phyloP scores from a whole-genome alignment of 2,329 filamentous ascomycete genomes.

The Clonostachys byssicola region DNA sequence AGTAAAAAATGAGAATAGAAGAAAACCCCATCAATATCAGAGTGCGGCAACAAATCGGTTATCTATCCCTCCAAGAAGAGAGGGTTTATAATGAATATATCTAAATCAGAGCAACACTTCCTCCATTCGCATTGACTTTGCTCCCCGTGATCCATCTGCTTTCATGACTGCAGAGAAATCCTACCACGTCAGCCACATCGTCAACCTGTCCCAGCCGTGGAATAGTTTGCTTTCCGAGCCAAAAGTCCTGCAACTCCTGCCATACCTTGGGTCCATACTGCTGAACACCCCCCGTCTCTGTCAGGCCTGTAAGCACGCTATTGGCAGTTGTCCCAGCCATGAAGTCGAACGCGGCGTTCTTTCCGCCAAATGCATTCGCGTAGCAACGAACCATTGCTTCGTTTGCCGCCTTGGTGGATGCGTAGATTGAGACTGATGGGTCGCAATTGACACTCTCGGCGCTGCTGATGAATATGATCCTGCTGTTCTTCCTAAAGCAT shows the following conservation, averaged over 20 bases:
- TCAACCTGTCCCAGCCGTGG: conserved; percentile 20
- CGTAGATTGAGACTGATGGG: conserved; percentile 22
- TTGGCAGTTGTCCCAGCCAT: conserved; percentile 28
- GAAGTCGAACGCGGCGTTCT: conserved; percentile 13
- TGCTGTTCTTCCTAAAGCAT: conserved; percentile 21
- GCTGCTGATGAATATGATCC: conserved; percentile 28
- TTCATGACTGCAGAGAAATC: conserved; percentile 22
- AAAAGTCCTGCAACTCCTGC: neutral
- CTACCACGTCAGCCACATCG: conserved; percentile 27
- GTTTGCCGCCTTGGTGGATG: conserved; percentile 23
- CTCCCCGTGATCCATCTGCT: conserved; percentile 27
- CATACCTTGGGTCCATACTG: conserved; percentile 19
- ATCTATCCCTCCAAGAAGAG: no score
- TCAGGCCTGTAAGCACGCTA: conserved; percentile 21
- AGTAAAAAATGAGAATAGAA: no score
- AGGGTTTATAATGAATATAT: neutral
- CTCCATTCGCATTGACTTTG: conserved; percentile 26
- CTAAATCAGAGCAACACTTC: conserved; percentile 13
- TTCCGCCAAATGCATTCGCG: conserved; percentile 26
- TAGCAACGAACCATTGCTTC: conserved; percentile 28
- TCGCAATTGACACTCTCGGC: conserved; percentile 15
- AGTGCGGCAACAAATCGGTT: no score
- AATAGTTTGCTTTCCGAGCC: neutral
- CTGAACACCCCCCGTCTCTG: conserved; percentile 24
- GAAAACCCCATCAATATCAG: no score